phyloP scores from a whole-genome alignment of 2,329 filamentous ascomycete species.

The Stenocarpella maydis region DNA sequence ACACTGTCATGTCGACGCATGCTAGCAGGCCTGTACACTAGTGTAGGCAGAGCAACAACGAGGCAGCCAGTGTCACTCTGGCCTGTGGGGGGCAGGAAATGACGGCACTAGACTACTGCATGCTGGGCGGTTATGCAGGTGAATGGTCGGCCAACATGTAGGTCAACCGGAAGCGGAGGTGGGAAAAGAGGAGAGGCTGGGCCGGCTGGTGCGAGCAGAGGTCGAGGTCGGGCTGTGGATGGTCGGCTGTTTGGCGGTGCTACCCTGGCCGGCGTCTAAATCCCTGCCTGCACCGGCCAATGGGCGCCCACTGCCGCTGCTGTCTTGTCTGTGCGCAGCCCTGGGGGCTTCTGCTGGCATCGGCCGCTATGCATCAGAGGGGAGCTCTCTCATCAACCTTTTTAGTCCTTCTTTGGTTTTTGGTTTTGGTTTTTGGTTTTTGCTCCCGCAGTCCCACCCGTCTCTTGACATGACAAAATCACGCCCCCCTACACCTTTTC shows the following conservation, averaged over 20 bases:
- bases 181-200: constrained; percentile 24
- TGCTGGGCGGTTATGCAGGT: constrained; percentile 51
- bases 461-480: neutral
- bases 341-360: constrained; percentile 38
- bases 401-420: neutral
- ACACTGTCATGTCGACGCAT: constrained; percentile 23
- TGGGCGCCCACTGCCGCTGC: constrained; percentile 35
- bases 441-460: neutral
- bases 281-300: constrained; percentile 45
- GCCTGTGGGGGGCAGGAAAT: constrained; percentile 29
- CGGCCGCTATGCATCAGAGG: constrained; percentile 41
- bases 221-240: constrained; percentile 21
- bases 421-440: too few relatives aligned
- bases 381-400: constrained; percentile 18
- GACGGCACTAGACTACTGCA: constrained; percentile 48
- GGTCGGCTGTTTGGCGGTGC: constrained; percentile 20
- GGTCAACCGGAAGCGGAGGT: constrained; percentile 20
- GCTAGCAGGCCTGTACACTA: neutral
- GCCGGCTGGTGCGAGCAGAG: constrained; percentile 18
- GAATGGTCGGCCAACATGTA: constrained; percentile 38
- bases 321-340: neutral
- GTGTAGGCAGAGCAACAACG: constrained; percentile 34
- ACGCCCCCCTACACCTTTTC: neutral
- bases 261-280: constrained; percentile 49
- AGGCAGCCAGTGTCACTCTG: constrained; percentile 41